Base-by-base conservation (phyloP, 108 stramenopile genomes). In the Cyclostephanos tholiformis region DNA sequence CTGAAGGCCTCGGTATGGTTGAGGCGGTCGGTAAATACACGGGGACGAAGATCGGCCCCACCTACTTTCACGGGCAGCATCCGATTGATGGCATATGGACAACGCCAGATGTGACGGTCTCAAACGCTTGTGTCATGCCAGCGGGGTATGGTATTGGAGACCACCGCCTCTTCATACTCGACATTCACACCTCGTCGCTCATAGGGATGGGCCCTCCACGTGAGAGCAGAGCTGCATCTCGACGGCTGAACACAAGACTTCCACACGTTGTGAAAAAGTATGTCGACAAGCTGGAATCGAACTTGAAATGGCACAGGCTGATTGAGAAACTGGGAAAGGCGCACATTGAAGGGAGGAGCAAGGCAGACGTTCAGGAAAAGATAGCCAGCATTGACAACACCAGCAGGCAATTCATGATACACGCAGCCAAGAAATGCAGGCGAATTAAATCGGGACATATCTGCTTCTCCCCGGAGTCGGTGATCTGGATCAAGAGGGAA, bases 341-440 rank as follows among this genome's bases (percentile, higher is more conserved):
- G 1, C 55, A 56, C 12, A 5, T 6, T 2, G n/a, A 19, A 3
- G 25, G 55, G 2, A 3, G 25, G 12, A 25, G 12, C 55, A 23
- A 56, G n/a, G n/a, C 2, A 1, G 5, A 23, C 1, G 25, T 5
- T 51, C 12, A n/a, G 49, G 44, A 29, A 26, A 2, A 2, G n/a
- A n/a, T n/a, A n/a, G n/a, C n/a, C n/a, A n/a, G n/a, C n/a, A n/a
- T 71, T 0, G 70, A 71, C 41, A 14, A 26, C 1, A 46, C 60
- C 5, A 49, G 22, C 0, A 14, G 1, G 70, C 60, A 71, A 30
- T 71, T 49, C 43, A 60, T 46, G 70, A 23, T 1, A 9, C 41
- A 49, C n/a, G 70, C 70, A 2, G 70, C 60, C 25, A 26, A 48
- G 43, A 71, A 71, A 35, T 71, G 59, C 59, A 22, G 60, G n/a